These are phyloP conservation scores for Delphinella strobiligena DNA, from an alignment of 2,329 filamentous ascomycete genomes.

Conservation along the genomic window DNA sequence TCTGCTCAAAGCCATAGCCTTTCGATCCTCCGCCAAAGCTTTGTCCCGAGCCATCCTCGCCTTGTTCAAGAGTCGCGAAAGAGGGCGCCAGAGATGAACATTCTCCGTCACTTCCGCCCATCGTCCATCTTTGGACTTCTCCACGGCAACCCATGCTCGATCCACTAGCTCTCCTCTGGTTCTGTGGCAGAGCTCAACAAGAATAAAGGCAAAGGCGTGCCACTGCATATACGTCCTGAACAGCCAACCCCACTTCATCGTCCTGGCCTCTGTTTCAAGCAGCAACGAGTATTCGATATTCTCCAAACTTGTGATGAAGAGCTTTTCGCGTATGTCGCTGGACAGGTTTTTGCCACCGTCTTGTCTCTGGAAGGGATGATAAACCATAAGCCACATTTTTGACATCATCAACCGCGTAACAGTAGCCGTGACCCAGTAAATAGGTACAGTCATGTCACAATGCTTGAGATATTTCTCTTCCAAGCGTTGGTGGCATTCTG, in stretches of 20 bases:
- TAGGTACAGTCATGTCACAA: constrained; percentile 43
- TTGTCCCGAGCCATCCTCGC: constrained; percentile 42
- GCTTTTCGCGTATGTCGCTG: constrained; percentile 51
- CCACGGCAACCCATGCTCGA: constrained; percentile 47
- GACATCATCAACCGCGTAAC: constrained; percentile 60
- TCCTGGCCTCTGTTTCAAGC: constrained; percentile 50
- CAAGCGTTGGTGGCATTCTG: constrained; percentile 32
- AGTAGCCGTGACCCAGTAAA: constrained; percentile 59
- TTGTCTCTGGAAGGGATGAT: constrained; percentile 58
- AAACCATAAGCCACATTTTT: constrained; percentile 66
- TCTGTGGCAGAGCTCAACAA: constrained; percentile 47
- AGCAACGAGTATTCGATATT: constrained; percentile 60
- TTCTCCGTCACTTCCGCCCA: constrained; percentile 27
- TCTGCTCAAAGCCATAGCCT: not conserved
- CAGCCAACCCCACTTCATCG: constrained; percentile 53
- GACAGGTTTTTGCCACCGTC: constrained; percentile 45
- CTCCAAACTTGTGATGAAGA: constrained; percentile 62
- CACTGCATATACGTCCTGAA: constrained; percentile 54
- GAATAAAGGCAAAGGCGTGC: constrained; percentile 50
- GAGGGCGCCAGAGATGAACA: constrained; percentile 51
- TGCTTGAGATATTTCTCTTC: constrained; percentile 38
- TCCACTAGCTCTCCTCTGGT: constrained; percentile 46
- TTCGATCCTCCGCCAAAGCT: constrained; percentile 33
- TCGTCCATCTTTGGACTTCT: constrained; percentile 31
- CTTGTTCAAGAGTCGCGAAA: constrained; percentile 48